Evolutionary conservation across 2,329 filamentous ascomycete genomes (phyloP).

Genomic region (Hyphodiscus sp.): DNA sequence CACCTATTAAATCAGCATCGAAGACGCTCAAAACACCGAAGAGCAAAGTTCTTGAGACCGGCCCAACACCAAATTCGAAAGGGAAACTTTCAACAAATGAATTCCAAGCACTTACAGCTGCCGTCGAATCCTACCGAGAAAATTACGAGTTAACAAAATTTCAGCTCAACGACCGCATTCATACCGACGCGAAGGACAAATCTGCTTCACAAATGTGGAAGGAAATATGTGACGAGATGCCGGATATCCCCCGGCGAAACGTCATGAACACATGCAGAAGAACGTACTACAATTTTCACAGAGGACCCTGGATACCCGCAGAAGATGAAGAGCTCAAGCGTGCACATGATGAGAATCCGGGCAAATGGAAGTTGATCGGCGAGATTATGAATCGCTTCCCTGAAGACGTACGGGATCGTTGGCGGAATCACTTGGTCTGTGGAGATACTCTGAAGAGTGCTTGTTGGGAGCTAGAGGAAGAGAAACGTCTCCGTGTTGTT

Average conservation of each 20-base stretch:
- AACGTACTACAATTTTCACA: conserved; percentile 59
- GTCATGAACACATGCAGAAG: conserved; percentile 52
- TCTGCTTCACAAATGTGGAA: conserved; percentile 42
- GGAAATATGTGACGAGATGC: conserved; percentile 40
- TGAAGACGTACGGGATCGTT: conserved; percentile 63
- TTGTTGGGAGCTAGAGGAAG: conserved; percentile 56
- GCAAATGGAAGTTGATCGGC: conserved; percentile 57
- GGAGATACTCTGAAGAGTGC: conserved; percentile 44
- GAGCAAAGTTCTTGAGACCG: neutral
- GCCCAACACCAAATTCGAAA: neutral
- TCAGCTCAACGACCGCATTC: conserved; percentile 43
- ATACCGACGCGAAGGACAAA: conserved; percentile 22
- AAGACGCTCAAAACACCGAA: neutral
- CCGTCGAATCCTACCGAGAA: conserved; percentile 38
- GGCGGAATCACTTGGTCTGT: conserved; percentile 60
- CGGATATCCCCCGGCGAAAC: conserved; percentile 45
- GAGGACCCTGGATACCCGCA: conserved; percentile 51
- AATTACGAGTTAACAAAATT: conserved; percentile 37
- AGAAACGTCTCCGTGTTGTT: conserved; percentile 34
- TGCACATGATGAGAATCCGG: conserved; percentile 38
- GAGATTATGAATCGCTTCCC: conserved; percentile 56
- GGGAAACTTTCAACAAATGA: conserved; percentile 1
- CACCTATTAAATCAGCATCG: neutral
- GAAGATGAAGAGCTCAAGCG: conserved; percentile 49
- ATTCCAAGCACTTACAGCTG: conserved; percentile 8